A percentile compares a stretch with the other conserved stretches of the same genome.
These are phyloP conservation scores for Helianthus tuberosus DNA, from an alignment of 129 eudicot species.

Conservation along the genomic window DNA sequence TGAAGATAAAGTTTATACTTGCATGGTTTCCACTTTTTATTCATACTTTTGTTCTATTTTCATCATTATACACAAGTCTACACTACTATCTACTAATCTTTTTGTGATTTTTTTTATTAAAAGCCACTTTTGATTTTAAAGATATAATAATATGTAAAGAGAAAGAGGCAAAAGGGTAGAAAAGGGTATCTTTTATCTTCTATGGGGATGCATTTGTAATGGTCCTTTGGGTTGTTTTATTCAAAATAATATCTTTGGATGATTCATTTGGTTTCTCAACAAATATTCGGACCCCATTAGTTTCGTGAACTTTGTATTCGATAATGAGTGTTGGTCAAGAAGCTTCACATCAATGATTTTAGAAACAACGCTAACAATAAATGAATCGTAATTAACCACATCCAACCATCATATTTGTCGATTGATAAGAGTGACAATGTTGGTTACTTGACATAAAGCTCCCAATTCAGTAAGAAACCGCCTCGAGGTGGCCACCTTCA, in stretches of 20 bases:
- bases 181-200: constrained; percentile 30
- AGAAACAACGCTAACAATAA: not conserved
- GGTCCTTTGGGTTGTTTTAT: constrained; percentile 20
- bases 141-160: not conserved
- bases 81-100: not conserved
- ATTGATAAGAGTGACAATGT: not conserved
- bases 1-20: no score
- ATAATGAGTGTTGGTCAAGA: not conserved
- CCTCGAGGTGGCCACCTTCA: not conserved
- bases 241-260: constrained; percentile 8
- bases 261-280: constrained; percentile 9
- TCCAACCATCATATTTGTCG: not conserved
- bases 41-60: no score
- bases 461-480: not conserved
- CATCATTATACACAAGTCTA: no score
- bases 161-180: not conserved
- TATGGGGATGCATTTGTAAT: constrained; percentile 22
- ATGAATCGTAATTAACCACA: not conserved
- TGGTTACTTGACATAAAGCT: not conserved
- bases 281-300: not conserved
- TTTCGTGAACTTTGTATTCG: not conserved
- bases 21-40: no score
- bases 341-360: not conserved
- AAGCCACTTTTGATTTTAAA: not conserved
- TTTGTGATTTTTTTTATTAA: not conserved